Base-by-base conservation (phyloP, 2,329 filamentous ascomycete genomes). In the Colletotrichum noveboracense region DNA sequence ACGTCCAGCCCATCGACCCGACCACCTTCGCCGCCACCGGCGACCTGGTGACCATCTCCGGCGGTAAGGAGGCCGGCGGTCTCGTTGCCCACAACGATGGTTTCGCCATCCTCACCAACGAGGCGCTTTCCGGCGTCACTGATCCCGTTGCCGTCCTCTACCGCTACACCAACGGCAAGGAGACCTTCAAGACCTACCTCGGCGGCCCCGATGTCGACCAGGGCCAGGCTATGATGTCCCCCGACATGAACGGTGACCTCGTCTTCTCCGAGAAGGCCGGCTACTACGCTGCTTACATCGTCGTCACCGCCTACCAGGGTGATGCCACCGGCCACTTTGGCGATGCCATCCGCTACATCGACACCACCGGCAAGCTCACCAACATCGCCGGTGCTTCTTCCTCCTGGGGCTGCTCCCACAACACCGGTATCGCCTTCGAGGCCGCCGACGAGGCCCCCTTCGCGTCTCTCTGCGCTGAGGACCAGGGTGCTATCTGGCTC, bases 401-500 rank as follows among this genome's bases (percentile, higher is more conserved):
- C 71, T 85, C 86, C 16, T 93, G 90, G 87, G 91, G 91, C 21
- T 93, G 91, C 85, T 91, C 88, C 7, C 91, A 93, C 86, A 93
- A 93, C 83, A 92, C 91, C 1, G 91, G 91, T 71, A 93, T 93
- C 71, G 91, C 90, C 7, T 88, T 93, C 70, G 91, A 92, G 80
- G 90, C 88, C 21, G 90, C 91, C 24, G 90, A 91, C 66, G 87
- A 85, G 16, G 84, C 88, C 21, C 91, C 91, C 6, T 93, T 90
- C 76, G 89, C 91, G 26, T 89, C 87, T 68, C 84, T 92, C 74
- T 92, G 91, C 78, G 88, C 91, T 21, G 91, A 92, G 78, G 91
- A 93, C 77, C 91, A 93, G 80, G 91, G 91, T 26, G 89, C 87
- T 56, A 91, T 93, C 82, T 93, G 91, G 91, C 85, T 93, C 65